Evolutionary conservation across 345 rosid genomes (phyloP).

Genomic region (Fremontodendron californicum): DNA sequence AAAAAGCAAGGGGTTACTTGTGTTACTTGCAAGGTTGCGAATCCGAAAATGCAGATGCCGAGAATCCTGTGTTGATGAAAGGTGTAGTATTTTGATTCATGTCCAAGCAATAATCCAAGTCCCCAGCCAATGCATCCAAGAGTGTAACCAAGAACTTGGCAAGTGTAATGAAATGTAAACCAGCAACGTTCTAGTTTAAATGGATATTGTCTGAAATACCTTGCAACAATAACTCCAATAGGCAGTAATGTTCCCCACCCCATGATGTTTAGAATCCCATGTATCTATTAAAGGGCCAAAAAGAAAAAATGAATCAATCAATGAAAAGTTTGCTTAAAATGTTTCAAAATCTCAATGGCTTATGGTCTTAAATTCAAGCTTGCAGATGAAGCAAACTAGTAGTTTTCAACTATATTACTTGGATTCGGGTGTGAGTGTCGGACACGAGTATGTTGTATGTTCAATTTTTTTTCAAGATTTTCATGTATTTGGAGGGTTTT

Average conservation of each 20-base stretch:
- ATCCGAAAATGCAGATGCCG: conserved; percentile 40
- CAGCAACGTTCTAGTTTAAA: conserved; percentile 7
- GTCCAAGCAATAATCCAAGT: conserved; percentile 44
- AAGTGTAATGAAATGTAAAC: conserved; percentile 26
- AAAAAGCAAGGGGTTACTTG: neutral
- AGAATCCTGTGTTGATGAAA: conserved; percentile 34
- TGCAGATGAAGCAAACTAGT: neutral
- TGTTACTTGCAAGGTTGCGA: conserved; percentile 45
- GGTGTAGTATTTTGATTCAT: conserved; percentile 29
- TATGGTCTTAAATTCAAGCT: neutral
- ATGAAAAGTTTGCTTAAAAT: neutral
- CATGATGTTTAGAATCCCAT: conserved; percentile 45
- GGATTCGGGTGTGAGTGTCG: too few species aligned
- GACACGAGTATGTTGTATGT: too few species aligned
- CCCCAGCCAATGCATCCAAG: conserved; percentile 42
- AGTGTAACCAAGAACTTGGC: conserved; percentile 41
- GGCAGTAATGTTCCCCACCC: conserved; percentile 59
- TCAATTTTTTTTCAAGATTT: too few species aligned
- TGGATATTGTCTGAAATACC: conserved; percentile 38
- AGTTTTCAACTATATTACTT: too few species aligned
- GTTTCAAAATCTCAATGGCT: neutral
- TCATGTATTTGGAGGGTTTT: too few species aligned
- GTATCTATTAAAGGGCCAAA: conserved; percentile 26
- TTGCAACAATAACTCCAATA: conserved; percentile 40
- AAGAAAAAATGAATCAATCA: neutral